Evolutionary conservation across 2,329 filamentous ascomycete species (phyloP).

Genomic region (Cladorrhinum sp.): DNA sequence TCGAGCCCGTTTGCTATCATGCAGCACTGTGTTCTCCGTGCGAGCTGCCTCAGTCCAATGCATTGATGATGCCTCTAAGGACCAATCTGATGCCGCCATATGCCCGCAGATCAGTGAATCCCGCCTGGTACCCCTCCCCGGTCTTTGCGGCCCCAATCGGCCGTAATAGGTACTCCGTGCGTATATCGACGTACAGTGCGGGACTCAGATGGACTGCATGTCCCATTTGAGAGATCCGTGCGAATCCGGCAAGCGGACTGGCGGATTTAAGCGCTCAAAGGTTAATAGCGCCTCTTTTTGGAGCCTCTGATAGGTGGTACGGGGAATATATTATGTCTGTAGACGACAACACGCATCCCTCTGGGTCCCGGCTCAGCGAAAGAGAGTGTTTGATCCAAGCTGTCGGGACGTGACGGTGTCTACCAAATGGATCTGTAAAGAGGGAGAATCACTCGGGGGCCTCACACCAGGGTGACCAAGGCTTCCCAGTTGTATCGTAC

Average conservation of each 20-base stretch:
- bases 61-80: neutral
- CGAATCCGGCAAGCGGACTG: neutral
- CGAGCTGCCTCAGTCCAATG: neutral
- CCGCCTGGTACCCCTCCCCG: neutral
- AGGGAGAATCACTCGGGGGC: too few species aligned
- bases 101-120: neutral
- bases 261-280: constrained; percentile 6
- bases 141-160: neutral
- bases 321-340: neutral
- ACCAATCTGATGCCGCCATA: neutral
- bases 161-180: too few species aligned
- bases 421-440: neutral
- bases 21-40: neutral
- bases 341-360: neutral
- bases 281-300: neutral
- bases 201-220: neutral
- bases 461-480: too few species aligned
- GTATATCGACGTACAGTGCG: neutral
- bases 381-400: constrained; percentile 9
- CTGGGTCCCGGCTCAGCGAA: neutral
- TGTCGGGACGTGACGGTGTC: constrained; percentile 4
- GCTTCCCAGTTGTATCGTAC: too few species aligned
- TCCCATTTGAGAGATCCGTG: neutral
- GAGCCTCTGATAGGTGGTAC: neutral
- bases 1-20: too few species aligned